Evolutionary conservation across 2,329 filamentous ascomycete genomes (phyloP).

Genomic region (Pestalotiopsis sp.): DNA sequence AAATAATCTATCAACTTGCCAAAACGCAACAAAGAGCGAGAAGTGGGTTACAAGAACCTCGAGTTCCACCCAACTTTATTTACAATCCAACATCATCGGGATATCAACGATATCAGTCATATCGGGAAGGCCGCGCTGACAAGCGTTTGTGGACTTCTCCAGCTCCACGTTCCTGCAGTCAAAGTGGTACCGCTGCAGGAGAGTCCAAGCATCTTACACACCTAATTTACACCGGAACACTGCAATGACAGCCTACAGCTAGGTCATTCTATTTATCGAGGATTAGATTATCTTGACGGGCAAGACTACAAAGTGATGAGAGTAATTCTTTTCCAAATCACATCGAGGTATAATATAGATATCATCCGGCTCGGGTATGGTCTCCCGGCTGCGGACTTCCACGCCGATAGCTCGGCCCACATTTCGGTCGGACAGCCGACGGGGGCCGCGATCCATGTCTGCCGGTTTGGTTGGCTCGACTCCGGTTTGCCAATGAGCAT

Average conservation of each 20-base stretch:
- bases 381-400: neutral
- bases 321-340: too few species aligned
- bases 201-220: too few species aligned
- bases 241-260: too few species aligned
- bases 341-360: too few species aligned
- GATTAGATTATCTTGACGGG: too few species aligned
- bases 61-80: neutral
- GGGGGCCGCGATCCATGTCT: neutral
- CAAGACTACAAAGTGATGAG: too few species aligned
- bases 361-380: neutral
- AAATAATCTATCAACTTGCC: neutral
- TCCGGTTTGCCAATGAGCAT: neutral
- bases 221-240: too few species aligned
- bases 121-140: neutral
- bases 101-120: neutral
- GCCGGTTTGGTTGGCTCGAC: neutral
- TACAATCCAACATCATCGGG: neutral
- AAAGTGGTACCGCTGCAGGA: neutral
- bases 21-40: neutral
- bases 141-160: neutral
- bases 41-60: neutral
- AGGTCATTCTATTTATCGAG: too few species aligned
- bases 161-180: neutral
- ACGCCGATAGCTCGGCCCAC: neutral
- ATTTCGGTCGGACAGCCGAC: neutral